phyloP scores from a whole-genome alignment of 352 stramenopile genomes.

The Phytophthora cactorum region DNA sequence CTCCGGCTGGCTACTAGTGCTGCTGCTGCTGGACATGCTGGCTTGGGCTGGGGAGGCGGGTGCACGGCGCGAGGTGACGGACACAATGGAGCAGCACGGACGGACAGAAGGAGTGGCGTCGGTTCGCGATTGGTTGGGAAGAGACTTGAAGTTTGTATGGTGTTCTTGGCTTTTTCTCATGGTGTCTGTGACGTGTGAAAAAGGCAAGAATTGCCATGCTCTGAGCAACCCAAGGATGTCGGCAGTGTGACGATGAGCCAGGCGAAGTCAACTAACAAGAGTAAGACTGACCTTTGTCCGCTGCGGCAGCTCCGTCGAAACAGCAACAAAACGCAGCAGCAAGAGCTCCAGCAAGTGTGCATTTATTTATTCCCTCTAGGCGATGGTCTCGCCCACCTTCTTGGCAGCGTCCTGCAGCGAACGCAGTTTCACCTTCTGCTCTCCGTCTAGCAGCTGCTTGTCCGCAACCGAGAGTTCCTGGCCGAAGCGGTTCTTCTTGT shows the following conservation, averaged over 20 bases:
- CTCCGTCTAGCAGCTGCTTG: slow-evolving; percentile 59
- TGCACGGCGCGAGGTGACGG: background rate
- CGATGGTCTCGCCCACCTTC: slow-evolving; percentile 69
- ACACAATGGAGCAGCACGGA: background rate
- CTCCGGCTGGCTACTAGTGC: slow-evolving; percentile 1
- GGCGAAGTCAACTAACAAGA: no score
- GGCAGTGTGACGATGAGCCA: no score
- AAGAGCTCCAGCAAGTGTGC: background rate
- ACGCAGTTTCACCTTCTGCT: slow-evolving; percentile 75
- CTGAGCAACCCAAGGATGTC: no score
- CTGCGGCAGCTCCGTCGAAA: background rate
- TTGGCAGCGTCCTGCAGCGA: slow-evolving; percentile 77
- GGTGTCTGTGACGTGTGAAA: background rate
- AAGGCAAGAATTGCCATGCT: background rate
- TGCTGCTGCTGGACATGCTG: slow-evolving; percentile 3
- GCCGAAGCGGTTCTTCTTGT: slow-evolving; percentile 70
- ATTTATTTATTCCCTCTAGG: slow-evolving; percentile 20
- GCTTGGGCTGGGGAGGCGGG: background rate
- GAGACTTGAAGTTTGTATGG: slow-evolving; percentile 16
- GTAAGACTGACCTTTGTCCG: no score
- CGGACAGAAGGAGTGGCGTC: background rate
- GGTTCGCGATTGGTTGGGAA: slow-evolving; percentile 6
- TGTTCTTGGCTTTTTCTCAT: slow-evolving; percentile 9
- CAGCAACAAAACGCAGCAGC: background rate
- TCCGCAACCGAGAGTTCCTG: slow-evolving; percentile 69